Conservation (phyloP, 768 basidiomycete genomes). For the Mycena alexandri region DNA sequence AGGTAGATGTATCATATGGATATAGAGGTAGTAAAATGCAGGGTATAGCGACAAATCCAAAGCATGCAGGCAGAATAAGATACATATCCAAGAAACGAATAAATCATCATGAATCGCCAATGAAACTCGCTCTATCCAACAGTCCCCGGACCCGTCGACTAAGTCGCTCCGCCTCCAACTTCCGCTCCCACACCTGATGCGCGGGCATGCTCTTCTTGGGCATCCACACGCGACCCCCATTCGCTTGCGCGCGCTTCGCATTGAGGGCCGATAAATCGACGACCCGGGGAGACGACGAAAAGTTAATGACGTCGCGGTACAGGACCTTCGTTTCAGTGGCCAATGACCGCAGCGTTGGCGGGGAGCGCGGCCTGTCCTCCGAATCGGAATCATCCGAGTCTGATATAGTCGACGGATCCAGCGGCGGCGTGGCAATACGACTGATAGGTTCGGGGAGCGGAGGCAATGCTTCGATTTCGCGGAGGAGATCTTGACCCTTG, state of each 20-base stretch:
- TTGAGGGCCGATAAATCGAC: slow-evolving; percentile 83
- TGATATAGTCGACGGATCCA: slow-evolving; percentile 73
- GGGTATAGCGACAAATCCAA: slow-evolving; percentile 29
- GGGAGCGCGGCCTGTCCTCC: slow-evolving; percentile 53
- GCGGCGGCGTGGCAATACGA: slow-evolving; percentile 72
- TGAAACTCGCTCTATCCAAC: slow-evolving; percentile 71
- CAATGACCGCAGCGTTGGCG: slow-evolving; percentile 73
- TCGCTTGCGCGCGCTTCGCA: slow-evolving; percentile 63
- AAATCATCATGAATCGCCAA: slow-evolving; percentile 44
- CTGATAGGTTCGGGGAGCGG: slow-evolving; percentile 64
- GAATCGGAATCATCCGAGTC: slow-evolving; percentile 76
- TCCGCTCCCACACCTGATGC: slow-evolving; percentile 83
- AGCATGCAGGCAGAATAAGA: slow-evolving; percentile 20
- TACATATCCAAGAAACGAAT: slow-evolving; percentile 16
- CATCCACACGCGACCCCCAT: slow-evolving; percentile 76
- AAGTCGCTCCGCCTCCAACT: slow-evolving; percentile 80
- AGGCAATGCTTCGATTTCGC: slow-evolving; percentile 83
- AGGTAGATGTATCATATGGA: too few species aligned
- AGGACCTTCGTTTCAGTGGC: slow-evolving; percentile 87
- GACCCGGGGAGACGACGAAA: slow-evolving; percentile 85
- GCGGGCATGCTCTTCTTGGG: slow-evolving; percentile 86
- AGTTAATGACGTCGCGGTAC: slow-evolving; percentile 89
- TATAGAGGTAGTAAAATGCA: too few species aligned
- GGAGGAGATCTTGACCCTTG: slow-evolving; percentile 91
- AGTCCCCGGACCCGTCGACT: slow-evolving; percentile 78